phyloP scores from a whole-genome alignment of 208 protist genomes.

The Angomonas ambiguus region DNA sequence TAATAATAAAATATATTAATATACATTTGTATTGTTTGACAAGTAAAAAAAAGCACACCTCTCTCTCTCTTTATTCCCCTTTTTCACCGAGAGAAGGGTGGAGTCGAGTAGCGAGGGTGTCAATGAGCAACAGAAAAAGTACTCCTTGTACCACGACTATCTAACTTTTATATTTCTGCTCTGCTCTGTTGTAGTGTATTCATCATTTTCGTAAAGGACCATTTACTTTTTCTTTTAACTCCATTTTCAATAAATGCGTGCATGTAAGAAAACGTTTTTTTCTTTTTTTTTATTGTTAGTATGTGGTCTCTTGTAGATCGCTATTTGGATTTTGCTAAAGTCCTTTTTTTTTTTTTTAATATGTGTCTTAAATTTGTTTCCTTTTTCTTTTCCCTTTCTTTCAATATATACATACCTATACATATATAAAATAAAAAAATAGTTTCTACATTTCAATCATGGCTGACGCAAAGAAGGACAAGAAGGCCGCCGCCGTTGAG shows the following conservation, averaged over 20 bases:
- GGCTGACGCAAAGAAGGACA: conserved; percentile 85
- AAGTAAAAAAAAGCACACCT: too few species aligned
- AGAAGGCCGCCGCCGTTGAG: conserved; percentile 90
- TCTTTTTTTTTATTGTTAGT: background rate
- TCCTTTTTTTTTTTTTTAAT: background rate
- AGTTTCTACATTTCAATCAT: conserved; percentile 19
- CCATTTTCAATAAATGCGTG: background rate
- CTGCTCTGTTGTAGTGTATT: conserved; percentile 4
- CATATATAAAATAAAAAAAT: conserved; percentile 1
- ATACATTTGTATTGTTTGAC: too few species aligned
- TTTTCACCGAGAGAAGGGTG: too few species aligned
- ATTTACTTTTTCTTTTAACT: background rate
- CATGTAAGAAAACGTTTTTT: background rate
- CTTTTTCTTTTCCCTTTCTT: background rate
- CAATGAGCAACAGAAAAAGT: too few species aligned
- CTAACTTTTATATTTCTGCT: too few species aligned
- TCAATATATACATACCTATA: conserved; percentile 6
- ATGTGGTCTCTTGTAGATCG: too few species aligned
- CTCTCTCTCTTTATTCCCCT: too few species aligned
- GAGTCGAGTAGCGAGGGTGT: too few species aligned
- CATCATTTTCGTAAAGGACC: background rate
- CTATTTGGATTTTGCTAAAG: too few species aligned
- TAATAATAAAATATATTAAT: background rate
- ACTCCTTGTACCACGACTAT: too few species aligned
- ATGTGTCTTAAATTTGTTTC: background rate